phyloP scores from a whole-genome alignment of 352 stramenopile genomes.

The Poterioochromonas sp. region DNA sequence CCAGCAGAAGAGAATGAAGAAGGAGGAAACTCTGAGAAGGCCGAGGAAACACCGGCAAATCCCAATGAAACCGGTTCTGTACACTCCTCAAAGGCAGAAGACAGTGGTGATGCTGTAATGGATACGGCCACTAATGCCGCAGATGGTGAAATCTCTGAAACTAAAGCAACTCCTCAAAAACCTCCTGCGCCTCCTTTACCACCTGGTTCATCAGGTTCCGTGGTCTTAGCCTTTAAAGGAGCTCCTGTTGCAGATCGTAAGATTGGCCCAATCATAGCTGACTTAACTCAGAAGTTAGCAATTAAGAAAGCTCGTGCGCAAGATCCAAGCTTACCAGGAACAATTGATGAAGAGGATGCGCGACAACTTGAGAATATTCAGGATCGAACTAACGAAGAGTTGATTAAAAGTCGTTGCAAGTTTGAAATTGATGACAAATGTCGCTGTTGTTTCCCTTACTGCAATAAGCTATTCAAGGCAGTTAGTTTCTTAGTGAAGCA shows the following conservation, averaged over 20 bases:
- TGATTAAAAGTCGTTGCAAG: neutral
- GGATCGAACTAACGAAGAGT: neutral
- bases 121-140: too few species aligned
- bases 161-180: too few species aligned
- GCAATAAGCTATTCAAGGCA: conserved; percentile 14
- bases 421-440: neutral
- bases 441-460: neutral
- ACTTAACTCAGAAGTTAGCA: too few species aligned
- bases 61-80: too few species aligned
- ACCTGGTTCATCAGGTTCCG: too few species aligned
- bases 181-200: too few species aligned
- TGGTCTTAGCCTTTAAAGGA: too few species aligned
- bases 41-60: neutral
- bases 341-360: conserved; percentile 28
- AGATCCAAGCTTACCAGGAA: neutral
- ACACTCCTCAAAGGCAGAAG: too few species aligned
- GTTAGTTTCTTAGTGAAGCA: conserved; percentile 1
- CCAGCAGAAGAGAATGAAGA: neutral
- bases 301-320: neutral
- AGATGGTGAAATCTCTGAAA: too few species aligned
- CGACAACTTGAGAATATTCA: neutral
- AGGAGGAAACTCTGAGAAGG: neutral
- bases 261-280: too few species aligned
- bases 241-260: too few species aligned
- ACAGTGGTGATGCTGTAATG: too few species aligned